Conservation (phyloP, 1,284 basidiomycete species). For the Malassezia arunalokei region DNA sequence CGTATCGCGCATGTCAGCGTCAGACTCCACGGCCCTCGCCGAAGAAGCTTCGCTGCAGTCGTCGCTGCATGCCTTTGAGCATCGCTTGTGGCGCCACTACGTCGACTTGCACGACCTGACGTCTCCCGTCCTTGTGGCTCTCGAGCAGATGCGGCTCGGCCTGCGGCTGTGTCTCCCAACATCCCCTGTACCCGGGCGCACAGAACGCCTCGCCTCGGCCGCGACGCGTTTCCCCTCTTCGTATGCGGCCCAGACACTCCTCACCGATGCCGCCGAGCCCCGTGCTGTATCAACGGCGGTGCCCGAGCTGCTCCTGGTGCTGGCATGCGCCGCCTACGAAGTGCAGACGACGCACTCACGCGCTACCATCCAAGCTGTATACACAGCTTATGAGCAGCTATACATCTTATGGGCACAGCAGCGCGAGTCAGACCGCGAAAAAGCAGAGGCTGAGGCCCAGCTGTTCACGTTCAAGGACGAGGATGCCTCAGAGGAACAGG, state of each 20-base stretch:
- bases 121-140: slow-evolving; percentile 55
- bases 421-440: slow-evolving; percentile 58
- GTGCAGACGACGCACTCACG: slow-evolving; percentile 24
- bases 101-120: slow-evolving; percentile 58
- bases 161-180: slow-evolving; percentile 51
- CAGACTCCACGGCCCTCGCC: slow-evolving; percentile 13
- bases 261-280: background rate
- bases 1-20: slow-evolving; percentile 16
- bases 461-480: slow-evolving; percentile 64
- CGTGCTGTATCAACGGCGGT: slow-evolving; percentile 4
- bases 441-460: slow-evolving; percentile 58
- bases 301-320: slow-evolving; percentile 11
- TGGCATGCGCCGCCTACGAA: slow-evolving; percentile 53
- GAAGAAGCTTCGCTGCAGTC: slow-evolving; percentile 43
- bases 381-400: slow-evolving; percentile 58
- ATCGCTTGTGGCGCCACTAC: slow-evolving; percentile 49
- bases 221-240: slow-evolving; percentile 5
- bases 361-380: background rate
- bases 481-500: slow-evolving; percentile 56
- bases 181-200: background rate
- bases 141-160: slow-evolving; percentile 64
- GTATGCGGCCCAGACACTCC: background rate
- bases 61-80: slow-evolving; percentile 47
- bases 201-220: background rate
- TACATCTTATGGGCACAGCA: slow-evolving; percentile 73